Evolutionary conservation across 1,139 yeast genomes (phyloP).

Genomic region (Debaryomyces nepalensis): DNA sequence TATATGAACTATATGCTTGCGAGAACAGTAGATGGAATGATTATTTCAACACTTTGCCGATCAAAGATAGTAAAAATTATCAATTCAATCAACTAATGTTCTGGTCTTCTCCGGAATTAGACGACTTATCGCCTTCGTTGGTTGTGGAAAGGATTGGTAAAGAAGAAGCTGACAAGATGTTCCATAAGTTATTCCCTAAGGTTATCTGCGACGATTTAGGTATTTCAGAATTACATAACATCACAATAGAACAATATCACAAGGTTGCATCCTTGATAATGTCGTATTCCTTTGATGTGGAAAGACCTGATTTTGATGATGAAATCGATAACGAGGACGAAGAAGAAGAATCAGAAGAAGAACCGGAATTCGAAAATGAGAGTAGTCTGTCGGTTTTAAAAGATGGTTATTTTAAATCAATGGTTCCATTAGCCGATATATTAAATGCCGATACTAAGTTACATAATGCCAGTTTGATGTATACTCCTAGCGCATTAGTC

Average conservation of each 20-base stretch:
- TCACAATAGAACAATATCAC: conserved; percentile 63
- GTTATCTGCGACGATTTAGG: conserved; percentile 27
- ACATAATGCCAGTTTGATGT: conserved; percentile 75
- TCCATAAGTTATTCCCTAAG: conserved; percentile 34
- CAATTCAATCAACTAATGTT: conserved; percentile 74
- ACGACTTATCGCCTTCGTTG: conserved; percentile 66
- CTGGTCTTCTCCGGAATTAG: conserved; percentile 65
- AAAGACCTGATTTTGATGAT: conserved; percentile 24
- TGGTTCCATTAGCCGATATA: conserved; percentile 93
- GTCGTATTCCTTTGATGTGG: conserved; percentile 52
- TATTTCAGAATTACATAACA: conserved; percentile 30
- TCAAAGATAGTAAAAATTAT: conserved; percentile 32
- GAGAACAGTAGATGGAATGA: conserved; percentile 63
- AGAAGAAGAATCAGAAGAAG: conserved; percentile 22
- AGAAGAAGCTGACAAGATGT: conserved; percentile 67
- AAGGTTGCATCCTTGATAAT: conserved; percentile 63
- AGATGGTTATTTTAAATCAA: conserved; percentile 67
- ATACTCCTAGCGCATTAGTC: conserved; percentile 50
- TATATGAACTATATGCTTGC: conserved; percentile 55
- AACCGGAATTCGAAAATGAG: conserved; percentile 37
- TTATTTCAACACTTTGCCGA: conserved; percentile 75
- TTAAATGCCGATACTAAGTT: conserved; percentile 81
- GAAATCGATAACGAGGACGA: conserved; percentile 24
- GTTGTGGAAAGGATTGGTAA: conserved; percentile 73
- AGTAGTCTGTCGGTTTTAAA: conserved; percentile 27